phyloP scores from a whole-genome alignment of 352 stramenopile species.

The Thalassiosira exigua region DNA sequence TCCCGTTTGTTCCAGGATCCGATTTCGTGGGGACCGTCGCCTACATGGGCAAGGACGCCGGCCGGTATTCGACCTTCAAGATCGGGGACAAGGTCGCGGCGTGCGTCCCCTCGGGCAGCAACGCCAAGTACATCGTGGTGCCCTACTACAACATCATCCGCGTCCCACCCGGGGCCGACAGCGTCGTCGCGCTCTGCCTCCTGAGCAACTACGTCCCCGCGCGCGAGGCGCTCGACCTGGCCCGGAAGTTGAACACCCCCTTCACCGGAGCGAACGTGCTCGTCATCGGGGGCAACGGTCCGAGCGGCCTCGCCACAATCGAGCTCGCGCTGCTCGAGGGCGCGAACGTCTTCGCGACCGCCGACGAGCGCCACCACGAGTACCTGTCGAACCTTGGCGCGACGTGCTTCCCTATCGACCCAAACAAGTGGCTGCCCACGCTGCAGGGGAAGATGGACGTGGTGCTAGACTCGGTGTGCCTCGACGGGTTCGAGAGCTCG shows the following conservation, averaged over 20 bases:
- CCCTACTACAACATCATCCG: constrained; percentile 61
- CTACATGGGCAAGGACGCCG: constrained; percentile 39
- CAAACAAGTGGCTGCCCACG: constrained; percentile 58
- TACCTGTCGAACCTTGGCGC: constrained; percentile 59
- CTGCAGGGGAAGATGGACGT: constrained; percentile 75
- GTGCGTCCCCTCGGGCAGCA: constrained; percentile 65
- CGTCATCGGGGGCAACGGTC: constrained; percentile 67
- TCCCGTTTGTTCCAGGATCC: constrained; percentile 72
- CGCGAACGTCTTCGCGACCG: constrained; percentile 68
- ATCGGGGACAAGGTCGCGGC: constrained; percentile 59
- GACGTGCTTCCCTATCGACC: constrained; percentile 59
- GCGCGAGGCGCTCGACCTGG: constrained; percentile 62
- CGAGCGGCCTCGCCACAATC: constrained; percentile 67
- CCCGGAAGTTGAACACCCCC: constrained; percentile 45
- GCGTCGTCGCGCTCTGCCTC: constrained; percentile 64
- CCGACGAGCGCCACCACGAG: constrained; percentile 55
- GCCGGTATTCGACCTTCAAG: constrained; percentile 41
- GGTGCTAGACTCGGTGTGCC: constrained; percentile 69
- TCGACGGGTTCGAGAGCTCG: constrained; percentile 57
- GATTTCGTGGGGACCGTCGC: constrained; percentile 74
- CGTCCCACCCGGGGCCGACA: constrained; percentile 63
- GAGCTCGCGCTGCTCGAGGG: constrained; percentile 60
- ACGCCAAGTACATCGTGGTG: constrained; percentile 72
- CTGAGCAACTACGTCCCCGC: constrained; percentile 71
- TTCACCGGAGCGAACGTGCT: constrained; percentile 62